These are phyloP conservation scores for Arctostaphylos glauca DNA, from an alignment of 148 eudicot genomes.

Conservation along the genomic window DNA sequence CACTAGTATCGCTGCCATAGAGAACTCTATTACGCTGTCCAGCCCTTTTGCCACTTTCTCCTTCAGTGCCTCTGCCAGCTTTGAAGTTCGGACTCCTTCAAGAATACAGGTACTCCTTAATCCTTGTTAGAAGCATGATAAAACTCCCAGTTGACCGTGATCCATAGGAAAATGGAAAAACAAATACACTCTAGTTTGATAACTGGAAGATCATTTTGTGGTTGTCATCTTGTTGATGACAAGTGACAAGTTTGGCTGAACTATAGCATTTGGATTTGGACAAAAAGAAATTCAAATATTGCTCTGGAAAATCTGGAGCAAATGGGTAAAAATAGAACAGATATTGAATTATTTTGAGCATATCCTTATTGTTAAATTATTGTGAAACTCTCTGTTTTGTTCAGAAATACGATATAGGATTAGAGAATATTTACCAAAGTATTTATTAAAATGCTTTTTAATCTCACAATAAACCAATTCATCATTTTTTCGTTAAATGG, in stretches of 20 bases:
- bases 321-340: background rate
- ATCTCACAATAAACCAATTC: background rate
- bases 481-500: background rate
- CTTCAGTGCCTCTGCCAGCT: constrained; percentile 80
- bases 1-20: constrained; percentile 53
- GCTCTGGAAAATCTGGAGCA: background rate
- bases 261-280: background rate
- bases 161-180: background rate
- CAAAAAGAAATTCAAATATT: background rate
- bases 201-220: background rate
- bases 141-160: too few relatives aligned
- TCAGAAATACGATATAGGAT: background rate
- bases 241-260: background rate
- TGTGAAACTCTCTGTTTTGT: background rate
- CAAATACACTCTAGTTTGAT: background rate
- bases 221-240: background rate
- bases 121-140: background rate
- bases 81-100: constrained; percentile 80
- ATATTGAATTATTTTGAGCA: background rate
- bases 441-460: background rate
- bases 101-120: constrained; percentile 79
- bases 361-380: background rate
- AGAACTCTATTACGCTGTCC: constrained; percentile 60
- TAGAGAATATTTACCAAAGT: background rate
- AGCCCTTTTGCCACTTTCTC: constrained; percentile 74